These are phyloP conservation scores for Kuraishia borneana DNA, from an alignment of 805 yeast species.

Conservation along the genomic window DNA sequence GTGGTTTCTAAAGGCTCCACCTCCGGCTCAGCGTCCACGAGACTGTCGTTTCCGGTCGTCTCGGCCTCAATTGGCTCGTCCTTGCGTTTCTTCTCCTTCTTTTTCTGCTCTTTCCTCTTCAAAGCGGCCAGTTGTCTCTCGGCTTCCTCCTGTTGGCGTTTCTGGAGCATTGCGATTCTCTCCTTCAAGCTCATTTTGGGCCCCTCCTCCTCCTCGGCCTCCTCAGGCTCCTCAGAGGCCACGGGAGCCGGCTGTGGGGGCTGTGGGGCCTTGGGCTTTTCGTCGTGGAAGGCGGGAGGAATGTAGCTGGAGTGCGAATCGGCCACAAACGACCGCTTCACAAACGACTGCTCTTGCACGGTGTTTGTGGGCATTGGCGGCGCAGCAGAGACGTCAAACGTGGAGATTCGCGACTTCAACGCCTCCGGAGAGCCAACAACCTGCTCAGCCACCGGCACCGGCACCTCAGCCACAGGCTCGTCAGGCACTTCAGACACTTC, in stretches of 20 bases:
- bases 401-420: slow-evolving; percentile 35
- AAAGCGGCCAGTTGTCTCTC: slow-evolving; percentile 2
- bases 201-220: slow-evolving; percentile 34
- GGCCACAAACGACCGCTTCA: slow-evolving; percentile 43
- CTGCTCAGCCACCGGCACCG: not conserved
- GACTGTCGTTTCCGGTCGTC: slow-evolving; percentile 1
- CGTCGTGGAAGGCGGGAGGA: slow-evolving; percentile 22
- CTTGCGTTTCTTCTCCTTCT: slow-evolving; percentile 15
- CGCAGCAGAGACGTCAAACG: slow-evolving; percentile 33
- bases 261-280: slow-evolving; percentile 9
- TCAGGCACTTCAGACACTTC: slow-evolving; percentile 3
- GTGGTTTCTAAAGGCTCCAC: slow-evolving; percentile 12
- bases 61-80: slow-evolving; percentile 9
- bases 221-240: slow-evolving; percentile 12
- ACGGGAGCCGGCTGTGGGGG: slow-evolving; percentile 8
- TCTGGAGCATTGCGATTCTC: slow-evolving; percentile 35
- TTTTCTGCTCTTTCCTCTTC: slow-evolving; percentile 4
- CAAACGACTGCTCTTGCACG: slow-evolving; percentile 33
- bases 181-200: slow-evolving; percentile 82
- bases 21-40: not conserved
- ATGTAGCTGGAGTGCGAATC: slow-evolving; percentile 51
- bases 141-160: slow-evolving; percentile 4
- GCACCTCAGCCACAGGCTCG: slow-evolving; percentile 2
- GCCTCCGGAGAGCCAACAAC: slow-evolving; percentile 6
- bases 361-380: slow-evolving; percentile 17